These are phyloP conservation scores for Otatea glauca DNA, from an alignment of 176 grass and related monocot species.

Conservation along the genomic window DNA sequence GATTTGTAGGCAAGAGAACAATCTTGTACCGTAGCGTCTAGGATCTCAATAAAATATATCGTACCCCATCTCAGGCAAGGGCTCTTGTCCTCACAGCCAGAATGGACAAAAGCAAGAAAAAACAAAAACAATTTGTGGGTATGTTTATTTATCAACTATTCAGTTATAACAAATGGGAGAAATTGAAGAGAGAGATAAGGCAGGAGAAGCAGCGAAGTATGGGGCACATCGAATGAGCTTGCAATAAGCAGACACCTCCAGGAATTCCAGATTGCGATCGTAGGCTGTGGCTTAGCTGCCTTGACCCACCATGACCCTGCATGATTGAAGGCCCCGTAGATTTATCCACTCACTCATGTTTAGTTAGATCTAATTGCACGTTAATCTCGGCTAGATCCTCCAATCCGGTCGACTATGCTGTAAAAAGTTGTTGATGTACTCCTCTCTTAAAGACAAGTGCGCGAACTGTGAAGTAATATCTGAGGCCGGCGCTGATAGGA, in stretches of 20 bases:
- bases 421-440: constrained; percentile 30
- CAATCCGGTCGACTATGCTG: not conserved
- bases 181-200: not conserved
- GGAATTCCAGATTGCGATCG: constrained; percentile 47
- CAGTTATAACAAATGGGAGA: not conserved
- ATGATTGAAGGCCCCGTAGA: constrained; percentile 26
- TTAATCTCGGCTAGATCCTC: constrained; percentile 18
- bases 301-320: constrained; percentile 35
- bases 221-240: constrained; percentile 38
- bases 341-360: constrained; percentile 38
- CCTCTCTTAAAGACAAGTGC: constrained; percentile 11
- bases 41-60: constrained; percentile 35
- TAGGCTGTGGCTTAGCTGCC: constrained; percentile 54
- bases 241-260: constrained; percentile 33
- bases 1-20: constrained; percentile 21
- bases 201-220: constrained; percentile 33
- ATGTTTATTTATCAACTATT: not conserved
- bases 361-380: constrained; percentile 25
- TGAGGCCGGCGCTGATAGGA: not conserved
- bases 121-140: not conserved
- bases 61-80: constrained; percentile 22
- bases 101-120: constrained; percentile 8
- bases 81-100: constrained; percentile 18
- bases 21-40: constrained; percentile 38
- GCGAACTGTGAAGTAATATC: not conserved